Base-by-base conservation (phyloP, 257 asterid species). In the Solanum virginianum region DNA sequence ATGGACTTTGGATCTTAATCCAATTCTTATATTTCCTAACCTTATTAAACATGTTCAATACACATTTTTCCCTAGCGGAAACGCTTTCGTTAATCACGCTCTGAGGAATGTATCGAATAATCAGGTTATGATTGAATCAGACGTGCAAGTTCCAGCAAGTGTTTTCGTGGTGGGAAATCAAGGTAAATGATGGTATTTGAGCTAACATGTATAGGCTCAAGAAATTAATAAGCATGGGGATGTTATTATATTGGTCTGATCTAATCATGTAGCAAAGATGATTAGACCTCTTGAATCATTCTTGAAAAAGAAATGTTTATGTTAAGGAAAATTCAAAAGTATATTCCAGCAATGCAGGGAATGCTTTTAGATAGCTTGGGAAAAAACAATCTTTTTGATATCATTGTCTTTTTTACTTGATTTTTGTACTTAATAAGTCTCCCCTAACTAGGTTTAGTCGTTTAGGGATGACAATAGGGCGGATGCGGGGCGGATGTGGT, bases 1-100 rank as follows among this genome's bases (percentile, higher is more conserved):
- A 3, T 96, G 99, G 99, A 89, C 86, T 7, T 87, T 90, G 29
- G 97, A 96, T 83, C 91, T 96, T 85, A 92, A 81, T 83, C 88
- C 90, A 29, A 88, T 89, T 82, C 94, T 96, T 29, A 80, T 96
- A 29, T 96, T 96, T 57, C 97, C 97, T 11, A 62, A 90, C 60
- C 88, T 86, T 14, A 89, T 94, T 2, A 90, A 87, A 80, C 84
- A 88, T 47, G 97, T 94, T 3, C 94, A 94, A 2, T 95, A 95
- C 86, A 92, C 97, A 7, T 91, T 93, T 55, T 74, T 89, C 43
- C 70, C 93, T 0, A 89, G 84, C 7, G 94, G 86, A 8, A 62
- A 49, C 1, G 56, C 91, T 0, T 91, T 92, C 80, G 97, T 98
- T 1, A 88, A 83, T 6, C 98, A 94, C 65, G 97, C 90, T 9